A percentile compares a stretch with the other conserved stretches of the same genome.
Conservation (phyloP, 192 early-diverging fungal genomes). For the Dispira parvispora region DNA sequence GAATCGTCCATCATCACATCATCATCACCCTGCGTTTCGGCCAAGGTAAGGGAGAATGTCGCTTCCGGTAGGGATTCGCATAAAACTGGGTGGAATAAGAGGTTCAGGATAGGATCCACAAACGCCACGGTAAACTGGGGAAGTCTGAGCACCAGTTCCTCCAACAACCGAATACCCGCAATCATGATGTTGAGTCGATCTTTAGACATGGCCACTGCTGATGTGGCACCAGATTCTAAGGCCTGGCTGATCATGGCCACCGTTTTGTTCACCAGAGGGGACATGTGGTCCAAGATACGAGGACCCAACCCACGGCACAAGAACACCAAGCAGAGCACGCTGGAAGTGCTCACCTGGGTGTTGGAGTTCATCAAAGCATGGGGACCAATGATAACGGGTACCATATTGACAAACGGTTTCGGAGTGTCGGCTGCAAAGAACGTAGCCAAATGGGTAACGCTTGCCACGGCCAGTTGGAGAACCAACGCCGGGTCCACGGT, state of each 20-base stretch:
- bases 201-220: slow-evolving; percentile 10
- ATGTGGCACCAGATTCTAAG: not conserved
- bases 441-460: slow-evolving; percentile 55
- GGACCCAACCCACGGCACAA: slow-evolving; percentile 10
- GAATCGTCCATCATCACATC: slow-evolving; percentile 21
- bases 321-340: not conserved
- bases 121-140: slow-evolving; percentile 6
- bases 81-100: slow-evolving; percentile 2
- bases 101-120: not conserved
- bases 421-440: slow-evolving; percentile 43
- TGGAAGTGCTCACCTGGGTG: not conserved
- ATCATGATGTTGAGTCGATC: not conserved
- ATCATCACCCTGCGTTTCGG: not conserved
- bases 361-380: slow-evolving; percentile 18
- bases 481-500: slow-evolving; percentile 27
- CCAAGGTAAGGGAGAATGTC: not conserved
- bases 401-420: slow-evolving; percentile 37
- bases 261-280: slow-evolving; percentile 12
- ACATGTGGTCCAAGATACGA: slow-evolving; percentile 12
- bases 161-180: slow-evolving; percentile 3
- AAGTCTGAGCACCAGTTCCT: slow-evolving; percentile 8
- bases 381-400: slow-evolving; percentile 31
- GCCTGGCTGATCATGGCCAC: not conserved
- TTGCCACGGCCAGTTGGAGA: slow-evolving; percentile 64
- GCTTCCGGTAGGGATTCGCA: not conserved